Evolutionary conservation across 1,139 yeast species (phyloP).

Genomic region (Yamadazyma siamensis): DNA sequence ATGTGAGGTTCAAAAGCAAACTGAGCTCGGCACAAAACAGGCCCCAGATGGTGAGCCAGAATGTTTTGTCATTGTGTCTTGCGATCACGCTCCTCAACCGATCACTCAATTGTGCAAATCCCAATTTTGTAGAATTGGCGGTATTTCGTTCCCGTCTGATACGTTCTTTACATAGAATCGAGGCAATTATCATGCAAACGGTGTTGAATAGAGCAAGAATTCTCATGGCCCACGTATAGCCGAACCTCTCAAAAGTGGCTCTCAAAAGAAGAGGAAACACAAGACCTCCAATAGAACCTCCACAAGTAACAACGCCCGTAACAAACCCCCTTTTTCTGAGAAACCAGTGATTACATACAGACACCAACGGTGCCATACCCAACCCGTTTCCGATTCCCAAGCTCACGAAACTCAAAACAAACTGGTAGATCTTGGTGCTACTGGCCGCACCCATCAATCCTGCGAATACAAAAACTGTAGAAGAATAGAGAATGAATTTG

Average conservation of each 20-base stretch:
- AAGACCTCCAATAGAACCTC: constrained; percentile 40
- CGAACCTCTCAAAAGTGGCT: constrained; percentile 25
- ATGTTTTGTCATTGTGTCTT: constrained; percentile 17
- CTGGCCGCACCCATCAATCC: constrained; percentile 36
- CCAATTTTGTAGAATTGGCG: constrained; percentile 1
- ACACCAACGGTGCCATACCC: constrained; percentile 34
- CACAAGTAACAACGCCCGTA: constrained; percentile 36
- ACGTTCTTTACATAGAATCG: constrained; percentile 46
- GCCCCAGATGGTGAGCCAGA: constrained; percentile 24
- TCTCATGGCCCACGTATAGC: constrained; percentile 37
- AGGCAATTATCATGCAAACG: constrained; percentile 35
- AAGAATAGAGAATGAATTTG: constrained; percentile 21
- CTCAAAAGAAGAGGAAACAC: constrained; percentile 34
- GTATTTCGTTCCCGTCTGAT: constrained; percentile 4
- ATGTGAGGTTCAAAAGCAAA: constrained; percentile 49
- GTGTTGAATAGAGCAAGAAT: constrained; percentile 25
- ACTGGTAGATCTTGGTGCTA: constrained; percentile 30
- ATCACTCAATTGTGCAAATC: background rate
- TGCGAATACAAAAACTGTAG: constrained; percentile 24
- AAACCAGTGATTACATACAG: constrained; percentile 41
- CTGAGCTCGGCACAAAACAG: constrained; percentile 53
- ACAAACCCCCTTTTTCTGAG: constrained; percentile 31
- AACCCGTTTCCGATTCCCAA: constrained; percentile 34
- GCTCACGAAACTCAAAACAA: constrained; percentile 31
- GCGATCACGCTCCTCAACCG: background rate